Evolutionary conservation across 352 stramenopile genomes (phyloP), one percentile per base, ranked within the genome.

Genomic region (Globisporangium spiculum): DNA sequence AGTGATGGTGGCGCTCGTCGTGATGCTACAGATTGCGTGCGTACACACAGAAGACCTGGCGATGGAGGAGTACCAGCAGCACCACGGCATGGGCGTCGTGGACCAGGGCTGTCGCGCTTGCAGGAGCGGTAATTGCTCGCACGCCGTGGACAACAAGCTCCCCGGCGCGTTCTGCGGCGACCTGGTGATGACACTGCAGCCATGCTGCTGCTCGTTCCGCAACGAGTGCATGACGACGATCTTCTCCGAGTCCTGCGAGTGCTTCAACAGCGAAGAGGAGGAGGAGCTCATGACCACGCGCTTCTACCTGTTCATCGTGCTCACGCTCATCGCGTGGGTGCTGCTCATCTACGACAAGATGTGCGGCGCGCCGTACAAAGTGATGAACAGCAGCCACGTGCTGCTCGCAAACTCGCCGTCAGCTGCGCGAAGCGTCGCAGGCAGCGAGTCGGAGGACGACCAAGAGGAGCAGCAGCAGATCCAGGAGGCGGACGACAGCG

Each of bases 181-280:
- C 53, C 69, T 91, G 41, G 62, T 89, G 63, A 72, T 74, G 68
- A 88, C 83, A 55, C 84, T 90, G 56, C 76, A 87, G 64, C 83
- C 84, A 64, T 93, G 84, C 72, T 93, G 84, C 78, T 93, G 84
- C 66, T 56, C 77, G 50, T 91, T 82, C 73, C 81, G 80, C 22
- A 91, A 91, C 67, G 83, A 91, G 66, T 93, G 84, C 66, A 88
- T 87, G 71, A 90, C 80, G 36, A 91, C 81, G 61, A 89, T 91
- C 55, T 91, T 89, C 72, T 87, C 74, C 8, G 74, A 90, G 70
- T 73, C 68, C 18, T 93, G 84, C 73, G 81, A 91, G 56, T 93
- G 84, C 65, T 84, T 88, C 64, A 78, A 88, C 62, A 82, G 76
- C 65, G 77, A 70, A 0, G 73, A 85, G 26, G 78, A 88, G 48